These are phyloP conservation scores for Cryphonectria radicalis DNA, from an alignment of 2,329 filamentous ascomycete species.

Conservation along the genomic window DNA sequence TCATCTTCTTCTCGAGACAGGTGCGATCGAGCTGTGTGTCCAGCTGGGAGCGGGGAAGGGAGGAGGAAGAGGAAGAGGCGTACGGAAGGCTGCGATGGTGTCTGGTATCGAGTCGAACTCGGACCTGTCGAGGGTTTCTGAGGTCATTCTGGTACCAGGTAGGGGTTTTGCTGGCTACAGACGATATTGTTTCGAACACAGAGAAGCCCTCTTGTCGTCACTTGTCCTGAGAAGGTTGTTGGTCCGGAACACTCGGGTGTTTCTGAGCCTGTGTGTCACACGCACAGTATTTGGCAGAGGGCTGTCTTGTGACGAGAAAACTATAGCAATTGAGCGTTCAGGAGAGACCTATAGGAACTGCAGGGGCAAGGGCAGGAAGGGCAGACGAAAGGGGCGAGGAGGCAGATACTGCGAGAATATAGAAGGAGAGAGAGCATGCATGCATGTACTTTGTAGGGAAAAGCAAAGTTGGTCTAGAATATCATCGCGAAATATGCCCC, in stretches of 20 bases:
- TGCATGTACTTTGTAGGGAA: background rate
- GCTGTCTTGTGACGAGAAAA: background rate
- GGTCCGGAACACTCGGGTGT: background rate
- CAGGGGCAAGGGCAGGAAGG: background rate
- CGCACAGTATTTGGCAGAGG: background rate
- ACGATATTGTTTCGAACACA: background rate
- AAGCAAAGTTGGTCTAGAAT: background rate
- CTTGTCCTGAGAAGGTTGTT: background rate
- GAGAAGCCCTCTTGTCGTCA: background rate
- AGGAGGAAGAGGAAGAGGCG: conserved; percentile 36
- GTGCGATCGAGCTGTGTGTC: background rate
- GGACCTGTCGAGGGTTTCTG: conserved; percentile 52
- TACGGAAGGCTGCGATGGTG: conserved; percentile 67
- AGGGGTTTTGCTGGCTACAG: background rate
- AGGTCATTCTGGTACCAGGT: conserved; percentile 48
- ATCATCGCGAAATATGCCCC: conserved; percentile 13
- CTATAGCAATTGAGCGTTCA: background rate
- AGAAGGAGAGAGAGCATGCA: background rate
- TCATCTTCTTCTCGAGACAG: background rate
- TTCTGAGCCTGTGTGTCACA: background rate
- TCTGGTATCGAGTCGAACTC: conserved; percentile 70
- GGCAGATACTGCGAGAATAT: background rate
- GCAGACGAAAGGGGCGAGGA: background rate
- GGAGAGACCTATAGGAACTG: background rate
- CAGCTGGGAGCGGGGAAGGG: conserved; percentile 19